Conservation (phyloP, 106 monocot genomes). For the Platanthera zijinensis region DNA sequence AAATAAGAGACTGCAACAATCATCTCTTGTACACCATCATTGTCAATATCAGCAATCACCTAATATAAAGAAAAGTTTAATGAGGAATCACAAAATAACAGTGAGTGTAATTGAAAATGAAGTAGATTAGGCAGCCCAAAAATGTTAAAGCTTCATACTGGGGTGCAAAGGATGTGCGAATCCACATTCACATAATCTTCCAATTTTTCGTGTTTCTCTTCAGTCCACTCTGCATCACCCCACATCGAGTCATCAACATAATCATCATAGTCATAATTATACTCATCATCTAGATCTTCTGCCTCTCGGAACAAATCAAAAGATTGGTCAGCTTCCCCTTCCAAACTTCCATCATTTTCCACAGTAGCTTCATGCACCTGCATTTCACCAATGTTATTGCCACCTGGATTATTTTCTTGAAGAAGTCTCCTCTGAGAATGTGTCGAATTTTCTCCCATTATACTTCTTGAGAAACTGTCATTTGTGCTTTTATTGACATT, state of each 20-base stretch:
- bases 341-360: conserved; percentile 59
- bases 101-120: background rate
- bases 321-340: conserved; percentile 73
- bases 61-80: conserved; percentile 13
- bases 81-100: conserved; percentile 3
- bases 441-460: conserved; percentile 29
- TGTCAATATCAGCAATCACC: conserved; percentile 99
- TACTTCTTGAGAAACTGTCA: conserved; percentile 18
- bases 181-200: conserved; percentile 92
- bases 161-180: conserved; percentile 92
- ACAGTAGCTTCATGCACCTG: conserved; percentile 27
- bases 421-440: conserved; percentile 75
- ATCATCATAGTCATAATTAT: conserved; percentile 98
- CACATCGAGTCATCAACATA: conserved; percentile 90
- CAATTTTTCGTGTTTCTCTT: conserved; percentile 62
- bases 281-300: conserved; percentile 82
- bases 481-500: background rate
- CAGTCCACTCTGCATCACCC: conserved; percentile 92
- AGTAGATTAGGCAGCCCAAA: background rate
- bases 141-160: conserved; percentile 47
- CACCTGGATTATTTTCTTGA: conserved; percentile 31
- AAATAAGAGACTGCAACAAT: conserved; percentile 94
- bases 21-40: conserved; percentile 91
- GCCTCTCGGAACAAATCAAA: conserved; percentile 80
- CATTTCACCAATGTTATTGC: conserved; percentile 9